phyloP scores from a whole-genome alignment of 805 yeast genomes.

The Candida ficus region DNA sequence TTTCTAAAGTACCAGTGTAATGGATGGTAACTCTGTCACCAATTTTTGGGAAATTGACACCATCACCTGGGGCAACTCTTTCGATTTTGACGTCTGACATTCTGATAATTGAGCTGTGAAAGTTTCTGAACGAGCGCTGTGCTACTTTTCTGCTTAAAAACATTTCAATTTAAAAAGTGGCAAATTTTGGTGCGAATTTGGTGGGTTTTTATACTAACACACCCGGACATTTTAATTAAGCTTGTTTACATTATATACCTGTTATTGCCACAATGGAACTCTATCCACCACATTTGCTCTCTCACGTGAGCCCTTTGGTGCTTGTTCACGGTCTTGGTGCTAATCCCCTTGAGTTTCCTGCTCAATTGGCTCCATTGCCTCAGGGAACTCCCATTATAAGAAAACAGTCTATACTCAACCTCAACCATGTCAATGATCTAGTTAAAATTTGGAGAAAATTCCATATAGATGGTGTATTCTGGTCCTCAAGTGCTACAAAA shows the following conservation, averaged over 20 bases:
- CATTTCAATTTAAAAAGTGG: no score
- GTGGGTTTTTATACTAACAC: no score
- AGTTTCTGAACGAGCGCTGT: constrained; percentile 10
- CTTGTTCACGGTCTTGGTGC: constrained; percentile 37
- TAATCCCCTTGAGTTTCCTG: constrained; percentile 6
- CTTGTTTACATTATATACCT: not conserved
- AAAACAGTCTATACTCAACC: constrained; percentile 5
- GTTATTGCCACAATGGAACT: constrained; percentile 29
- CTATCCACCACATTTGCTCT: constrained; percentile 30
- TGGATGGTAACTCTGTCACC: constrained; percentile 93
- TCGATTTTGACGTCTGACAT: constrained; percentile 28
- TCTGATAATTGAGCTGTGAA: constrained; percentile 14
- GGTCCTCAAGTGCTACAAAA: constrained; percentile 24
- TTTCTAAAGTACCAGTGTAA: constrained; percentile 91
- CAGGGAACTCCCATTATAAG: constrained; percentile 12
- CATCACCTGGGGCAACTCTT: constrained; percentile 53
- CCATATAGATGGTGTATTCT: constrained; percentile 24
- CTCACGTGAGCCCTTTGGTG: constrained; percentile 35
- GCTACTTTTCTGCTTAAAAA: no score
- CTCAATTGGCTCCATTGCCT: not conserved
- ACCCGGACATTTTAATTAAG: no score
- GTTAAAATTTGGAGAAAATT: constrained; percentile 26
- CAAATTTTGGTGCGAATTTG: no score
- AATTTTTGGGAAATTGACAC: constrained; percentile 73
- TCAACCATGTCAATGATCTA: constrained; percentile 19